Percentiles rank a stretch among this genome's conserved stretches.
Evolutionary conservation across 2,329 filamentous ascomycete species (phyloP).

Genomic region (Diplodia corticola): DNA sequence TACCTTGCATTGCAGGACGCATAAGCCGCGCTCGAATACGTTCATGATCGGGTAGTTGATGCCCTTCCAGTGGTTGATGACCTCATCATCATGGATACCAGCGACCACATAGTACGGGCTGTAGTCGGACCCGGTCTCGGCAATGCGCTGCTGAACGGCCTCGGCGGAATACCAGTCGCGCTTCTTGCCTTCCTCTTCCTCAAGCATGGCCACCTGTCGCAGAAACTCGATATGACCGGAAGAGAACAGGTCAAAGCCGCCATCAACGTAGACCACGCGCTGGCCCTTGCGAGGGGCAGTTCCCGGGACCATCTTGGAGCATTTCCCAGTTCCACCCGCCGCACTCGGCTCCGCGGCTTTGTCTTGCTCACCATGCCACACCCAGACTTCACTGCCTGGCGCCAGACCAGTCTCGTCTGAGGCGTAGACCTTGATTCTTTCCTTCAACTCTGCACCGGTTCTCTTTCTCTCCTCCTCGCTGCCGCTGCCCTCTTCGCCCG

Average conservation of each 20-base stretch:
- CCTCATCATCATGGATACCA: slow-evolving; percentile 89
- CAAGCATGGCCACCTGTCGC: slow-evolving; percentile 69
- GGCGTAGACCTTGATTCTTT: slow-evolving; percentile 81
- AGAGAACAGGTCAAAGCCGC: slow-evolving; percentile 94
- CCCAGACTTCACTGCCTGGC: slow-evolving; percentile 82
- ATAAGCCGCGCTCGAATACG: slow-evolving; percentile 92
- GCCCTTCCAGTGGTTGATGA: slow-evolving; percentile 96
- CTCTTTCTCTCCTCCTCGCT: slow-evolving; percentile 65
- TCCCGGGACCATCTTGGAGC: slow-evolving; percentile 69
- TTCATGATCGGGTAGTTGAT: slow-evolving; percentile 99
- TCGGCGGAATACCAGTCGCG: slow-evolving; percentile 74
- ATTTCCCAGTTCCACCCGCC: slow-evolving; percentile 63
- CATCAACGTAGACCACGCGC: slow-evolving; percentile 89
- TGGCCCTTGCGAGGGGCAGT: slow-evolving; percentile 74
- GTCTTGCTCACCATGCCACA: slow-evolving; percentile 58
- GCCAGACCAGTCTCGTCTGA: slow-evolving; percentile 78
- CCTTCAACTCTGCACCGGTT: slow-evolving; percentile 67
- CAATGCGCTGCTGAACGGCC: slow-evolving; percentile 62
- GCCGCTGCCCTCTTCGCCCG: slow-evolving; percentile 71
- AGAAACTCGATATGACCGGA: slow-evolving; percentile 97
- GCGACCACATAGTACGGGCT: slow-evolving; percentile 84
- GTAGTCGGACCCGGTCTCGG: slow-evolving; percentile 69
- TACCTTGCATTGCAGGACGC: slow-evolving; percentile 91
- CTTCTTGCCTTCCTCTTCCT: slow-evolving; percentile 66
- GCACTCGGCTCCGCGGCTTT: slow-evolving; percentile 31